Base-by-base conservation (phyloP, 139 green algal genomes). In the Micromonas commoda region DNA sequence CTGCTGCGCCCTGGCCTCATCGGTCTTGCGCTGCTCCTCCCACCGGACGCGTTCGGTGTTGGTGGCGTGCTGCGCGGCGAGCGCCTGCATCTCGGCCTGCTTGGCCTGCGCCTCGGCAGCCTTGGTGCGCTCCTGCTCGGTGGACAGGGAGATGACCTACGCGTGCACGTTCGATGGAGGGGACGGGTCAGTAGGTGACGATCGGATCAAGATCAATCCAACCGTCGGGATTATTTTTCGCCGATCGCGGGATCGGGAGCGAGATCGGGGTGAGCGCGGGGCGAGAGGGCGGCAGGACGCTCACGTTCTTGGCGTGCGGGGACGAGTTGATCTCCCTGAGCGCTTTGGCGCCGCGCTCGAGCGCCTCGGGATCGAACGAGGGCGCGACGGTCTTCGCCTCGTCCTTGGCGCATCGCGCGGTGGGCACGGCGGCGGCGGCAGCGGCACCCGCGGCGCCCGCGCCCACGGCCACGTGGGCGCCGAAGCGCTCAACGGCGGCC, bases 281-380 rank as follows among this genome's bases (percentile, higher is more conserved):
- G n/a, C n/a, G n/a, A n/a, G n/a, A n/a, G n/a, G n/a, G n/a, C n/a
- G n/a, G n/a, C n/a, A n/a, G n/a, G n/a, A n/a, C n/a, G n/a, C n/a
- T n/a, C 53, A 80, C 63, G 13, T 80, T 80, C 84, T 98, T 99
- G 0, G 94, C 94, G 66, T 96, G 88, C 0, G 92, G 85, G 0
- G 90, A 97, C 65, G 81, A 80, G 71, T 98, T 94, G 63, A 99
- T 99, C 74, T 99, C 96, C 3, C 93, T 76, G 26, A 99, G 81
- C 16, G 94, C 96, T 82, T 97, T 97, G 1, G 96, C 96, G 35
- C 92, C 96, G 9, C 96, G 83, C 82, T 99, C 96, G 23, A 97
- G 84, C 21, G 92, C 93, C 77, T 99, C 96, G 5, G 96, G 94
- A 81, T 99, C 96, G 68, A 98, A 97, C 52, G 39, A 35, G 28